Conservation (phyloP, 2,329 filamentous ascomycete species). For the Geosmithia morbida region DNA sequence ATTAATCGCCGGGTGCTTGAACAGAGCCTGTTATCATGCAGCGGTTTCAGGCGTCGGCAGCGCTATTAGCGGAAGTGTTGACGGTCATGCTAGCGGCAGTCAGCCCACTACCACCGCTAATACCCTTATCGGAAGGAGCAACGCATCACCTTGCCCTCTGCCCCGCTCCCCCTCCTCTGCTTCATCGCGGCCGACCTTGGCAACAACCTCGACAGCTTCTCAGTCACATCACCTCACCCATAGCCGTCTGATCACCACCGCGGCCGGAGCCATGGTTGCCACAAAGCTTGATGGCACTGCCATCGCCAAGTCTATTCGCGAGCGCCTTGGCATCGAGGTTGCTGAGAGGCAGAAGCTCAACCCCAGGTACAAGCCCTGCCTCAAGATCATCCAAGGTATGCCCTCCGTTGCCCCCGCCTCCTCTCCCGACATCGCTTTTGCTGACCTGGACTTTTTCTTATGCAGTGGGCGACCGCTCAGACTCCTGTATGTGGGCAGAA, state of each 20-base stretch:
- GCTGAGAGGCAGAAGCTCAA: slow-evolving; percentile 67
- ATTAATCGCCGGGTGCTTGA: background rate
- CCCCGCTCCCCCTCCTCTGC: background rate
- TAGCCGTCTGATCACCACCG: background rate
- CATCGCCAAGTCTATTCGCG: slow-evolving; percentile 84
- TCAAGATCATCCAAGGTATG: slow-evolving; percentile 91
- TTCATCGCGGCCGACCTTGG: background rate
- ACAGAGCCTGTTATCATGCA: no score
- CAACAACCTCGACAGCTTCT: background rate
- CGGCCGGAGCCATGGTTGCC: slow-evolving; percentile 55
- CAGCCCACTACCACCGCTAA: background rate
- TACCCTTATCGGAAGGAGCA: background rate
- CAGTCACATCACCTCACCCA: background rate
- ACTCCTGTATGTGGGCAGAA: slow-evolving; percentile 63
- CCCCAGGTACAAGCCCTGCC: slow-evolving; percentile 72
- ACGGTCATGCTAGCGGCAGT: background rate
- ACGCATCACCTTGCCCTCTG: background rate
- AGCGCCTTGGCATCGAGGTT: slow-evolving; percentile 69
- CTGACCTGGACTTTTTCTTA: background rate
- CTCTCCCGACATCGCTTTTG: slow-evolving; percentile 1
- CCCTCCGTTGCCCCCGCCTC: slow-evolving; percentile 4
- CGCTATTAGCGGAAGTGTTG: background rate
- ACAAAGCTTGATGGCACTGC: slow-evolving; percentile 91
- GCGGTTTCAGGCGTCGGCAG: background rate
- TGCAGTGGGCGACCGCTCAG: slow-evolving; percentile 77